A percentile compares a stretch with the other conserved stretches of the same genome.
phyloP scores from a whole-genome alignment of 2,329 filamentous ascomycete species.

The Phaeosphaeriaceae sp. region DNA sequence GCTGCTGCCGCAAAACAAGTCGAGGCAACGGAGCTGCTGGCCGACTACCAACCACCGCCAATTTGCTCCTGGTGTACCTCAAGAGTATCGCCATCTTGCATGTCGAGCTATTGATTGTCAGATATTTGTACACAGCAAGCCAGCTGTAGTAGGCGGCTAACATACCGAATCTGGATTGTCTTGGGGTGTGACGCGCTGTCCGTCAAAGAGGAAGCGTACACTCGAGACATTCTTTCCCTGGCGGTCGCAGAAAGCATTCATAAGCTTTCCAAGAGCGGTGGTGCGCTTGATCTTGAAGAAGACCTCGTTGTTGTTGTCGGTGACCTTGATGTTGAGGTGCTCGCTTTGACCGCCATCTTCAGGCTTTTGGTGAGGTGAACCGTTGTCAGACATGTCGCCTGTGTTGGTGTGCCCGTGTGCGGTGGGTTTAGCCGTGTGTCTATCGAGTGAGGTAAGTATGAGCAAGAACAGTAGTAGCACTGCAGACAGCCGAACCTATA shows the following conservation, averaged over 20 bases:
- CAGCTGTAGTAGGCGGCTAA: slow-evolving; percentile 30
- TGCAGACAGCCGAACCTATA: slow-evolving; percentile 31
- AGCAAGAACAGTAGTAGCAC: slow-evolving; percentile 23
- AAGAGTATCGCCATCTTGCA: slow-evolving; percentile 93
- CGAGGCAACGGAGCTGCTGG: neutral
- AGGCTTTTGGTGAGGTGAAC: slow-evolving; percentile 52
- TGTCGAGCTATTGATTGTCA: slow-evolving; percentile 73
- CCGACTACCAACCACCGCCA: slow-evolving; percentile 64
- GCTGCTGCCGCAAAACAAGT: too few species aligned
- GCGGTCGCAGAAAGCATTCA: slow-evolving; percentile 96
- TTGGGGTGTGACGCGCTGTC: slow-evolving; percentile 84
- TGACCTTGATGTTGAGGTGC: slow-evolving; percentile 99
- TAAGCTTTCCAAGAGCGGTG: slow-evolving; percentile 94
- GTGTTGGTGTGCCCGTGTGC: slow-evolving; percentile 1
- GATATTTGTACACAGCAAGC: neutral
- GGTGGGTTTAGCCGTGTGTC: slow-evolving; percentile 4
- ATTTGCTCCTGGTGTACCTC: slow-evolving; percentile 99
- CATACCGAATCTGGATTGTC: slow-evolving; percentile 93
- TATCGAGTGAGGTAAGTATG: slow-evolving; percentile 14
- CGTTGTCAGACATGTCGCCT: slow-evolving; percentile 52
- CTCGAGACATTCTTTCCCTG: slow-evolving; percentile 86
- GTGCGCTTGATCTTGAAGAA: slow-evolving; percentile 99
- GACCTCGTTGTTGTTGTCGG: slow-evolving; percentile 98
- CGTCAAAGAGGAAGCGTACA: slow-evolving; percentile 95
- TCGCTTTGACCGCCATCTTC: slow-evolving; percentile 64